phyloP scores from a whole-genome alignment of 1,284 basidiomycete genomes.

The Rhizopogon parksii region DNA sequence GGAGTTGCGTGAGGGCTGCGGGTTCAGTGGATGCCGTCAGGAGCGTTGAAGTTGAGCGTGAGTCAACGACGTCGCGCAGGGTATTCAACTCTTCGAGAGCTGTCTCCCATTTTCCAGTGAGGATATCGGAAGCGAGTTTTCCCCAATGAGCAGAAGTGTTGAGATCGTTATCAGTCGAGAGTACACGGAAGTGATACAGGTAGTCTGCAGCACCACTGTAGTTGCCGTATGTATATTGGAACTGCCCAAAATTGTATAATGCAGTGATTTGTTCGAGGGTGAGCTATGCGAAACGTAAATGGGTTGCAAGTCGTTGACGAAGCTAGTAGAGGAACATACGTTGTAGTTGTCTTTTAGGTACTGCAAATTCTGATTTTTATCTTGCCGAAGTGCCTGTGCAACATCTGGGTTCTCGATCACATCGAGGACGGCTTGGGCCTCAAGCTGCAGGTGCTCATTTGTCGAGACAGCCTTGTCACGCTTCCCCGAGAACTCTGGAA shows the following conservation, averaged over 20 bases:
- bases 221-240: slow-evolving; percentile 96
- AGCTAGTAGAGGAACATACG: slow-evolving; percentile 41
- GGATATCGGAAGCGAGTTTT: slow-evolving; percentile 93
- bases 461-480: slow-evolving; percentile 77
- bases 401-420: slow-evolving; percentile 97
- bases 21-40: slow-evolving; percentile 44
- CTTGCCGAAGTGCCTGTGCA: slow-evolving; percentile 82
- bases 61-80: slow-evolving; percentile 87
- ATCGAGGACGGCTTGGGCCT: slow-evolving; percentile 88
- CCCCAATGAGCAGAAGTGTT: slow-evolving; percentile 97
- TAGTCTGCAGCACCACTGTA: slow-evolving; percentile 96
- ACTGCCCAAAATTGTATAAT: slow-evolving; percentile 96
- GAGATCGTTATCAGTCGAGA: slow-evolving; percentile 88
- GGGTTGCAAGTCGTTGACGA: slow-evolving; percentile 8
- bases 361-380: slow-evolving; percentile 94
- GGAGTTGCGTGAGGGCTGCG: slow-evolving; percentile 73
- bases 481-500: slow-evolving; percentile 73
- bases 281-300: slow-evolving; percentile 45
- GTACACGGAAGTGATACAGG: slow-evolving; percentile 96
- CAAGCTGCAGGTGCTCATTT: slow-evolving; percentile 78
- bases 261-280: slow-evolving; percentile 93
- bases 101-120: slow-evolving; percentile 91
- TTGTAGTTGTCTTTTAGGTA: slow-evolving; percentile 93
- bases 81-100: slow-evolving; percentile 93
- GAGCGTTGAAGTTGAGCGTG: slow-evolving; percentile 51